Evolutionary conservation across 257 asterid genomes (phyloP).

Genomic region (Euphrasia confusa): DNA sequence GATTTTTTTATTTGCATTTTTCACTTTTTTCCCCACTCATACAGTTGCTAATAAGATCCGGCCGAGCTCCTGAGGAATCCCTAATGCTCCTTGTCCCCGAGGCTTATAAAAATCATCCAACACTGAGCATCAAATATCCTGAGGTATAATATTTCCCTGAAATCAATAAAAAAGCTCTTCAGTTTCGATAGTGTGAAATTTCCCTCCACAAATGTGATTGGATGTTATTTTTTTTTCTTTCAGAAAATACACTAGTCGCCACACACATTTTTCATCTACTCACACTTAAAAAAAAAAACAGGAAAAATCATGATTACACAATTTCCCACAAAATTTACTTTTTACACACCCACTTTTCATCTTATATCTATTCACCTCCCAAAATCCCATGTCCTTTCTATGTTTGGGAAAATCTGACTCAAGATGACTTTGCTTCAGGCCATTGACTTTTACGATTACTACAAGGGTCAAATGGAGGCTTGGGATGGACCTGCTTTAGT

Average conservation of each 20-base stretch:
- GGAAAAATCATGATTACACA: too few relatives aligned
- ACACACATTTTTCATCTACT: too few relatives aligned
- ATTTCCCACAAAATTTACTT: too few relatives aligned
- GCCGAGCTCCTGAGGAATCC: slow-evolving; percentile 94
- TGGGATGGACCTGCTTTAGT: slow-evolving; percentile 99
- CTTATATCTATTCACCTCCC: too few relatives aligned
- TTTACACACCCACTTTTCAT: too few relatives aligned
- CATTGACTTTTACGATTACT: slow-evolving; percentile 88
- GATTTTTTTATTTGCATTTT: slow-evolving; percentile 4
- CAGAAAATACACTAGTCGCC: too few relatives aligned
- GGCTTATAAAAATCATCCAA: slow-evolving; percentile 97
- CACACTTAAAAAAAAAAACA: too few relatives aligned
- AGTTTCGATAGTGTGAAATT: slow-evolving; percentile 8
- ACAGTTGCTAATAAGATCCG: slow-evolving; percentile 91
- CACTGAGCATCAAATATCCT: slow-evolving; percentile 78
- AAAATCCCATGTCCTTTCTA: slow-evolving; percentile 7
- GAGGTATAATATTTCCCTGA: slow-evolving; percentile 51
- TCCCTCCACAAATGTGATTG: too few relatives aligned
- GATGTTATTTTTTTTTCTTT: too few relatives aligned
- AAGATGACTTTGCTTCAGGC: slow-evolving; percentile 43
- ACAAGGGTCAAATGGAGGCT: slow-evolving; percentile 99
- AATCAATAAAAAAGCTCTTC: slow-evolving; percentile 16
- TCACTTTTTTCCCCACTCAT: too few relatives aligned
- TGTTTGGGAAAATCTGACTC: slow-evolving; percentile 23
- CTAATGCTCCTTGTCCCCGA: slow-evolving; percentile 98